Evolutionary conservation across 2,329 filamentous ascomycete genomes (phyloP).

Genomic region (Botryosphaeria agaves): DNA sequence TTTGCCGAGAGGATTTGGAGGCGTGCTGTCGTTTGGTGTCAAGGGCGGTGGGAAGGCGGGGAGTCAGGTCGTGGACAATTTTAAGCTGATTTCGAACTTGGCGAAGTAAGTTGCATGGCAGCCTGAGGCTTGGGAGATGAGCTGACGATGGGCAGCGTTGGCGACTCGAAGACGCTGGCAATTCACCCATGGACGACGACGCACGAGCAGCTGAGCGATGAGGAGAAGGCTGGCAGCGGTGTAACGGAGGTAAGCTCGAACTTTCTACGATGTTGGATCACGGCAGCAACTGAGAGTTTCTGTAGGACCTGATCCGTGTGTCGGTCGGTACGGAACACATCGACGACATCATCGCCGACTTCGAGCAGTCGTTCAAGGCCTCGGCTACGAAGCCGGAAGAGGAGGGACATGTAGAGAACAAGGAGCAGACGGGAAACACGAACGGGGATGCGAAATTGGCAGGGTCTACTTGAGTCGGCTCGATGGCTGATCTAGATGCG

Average conservation of each 20-base stretch:
- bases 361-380: conserved; percentile 71
- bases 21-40: conserved; percentile 84
- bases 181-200: conserved; percentile 95
- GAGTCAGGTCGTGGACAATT: conserved; percentile 75
- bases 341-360: conserved; percentile 91
- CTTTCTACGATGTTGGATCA: neutral
- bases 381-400: conserved; percentile 25
- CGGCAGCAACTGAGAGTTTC: conserved; percentile 1
- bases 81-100: conserved; percentile 89
- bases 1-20: conserved; percentile 67
- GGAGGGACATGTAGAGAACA: conserved; percentile 11
- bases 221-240: conserved; percentile 66
- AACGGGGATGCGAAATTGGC: conserved; percentile 1
- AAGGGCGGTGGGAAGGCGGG: conserved; percentile 77
- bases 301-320: conserved; percentile 74
- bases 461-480: conserved; percentile 1
- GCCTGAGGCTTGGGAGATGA: neutral
- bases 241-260: conserved; percentile 47
- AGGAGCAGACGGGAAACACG: conserved; percentile 8
- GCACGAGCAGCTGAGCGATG: conserved; percentile 74
- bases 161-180: conserved; percentile 85
- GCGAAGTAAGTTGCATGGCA: conserved; percentile 43
- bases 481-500: no score
- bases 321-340: conserved; percentile 94
- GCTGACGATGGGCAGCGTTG: conserved; percentile 37